Conservation (phyloP, 495 filamentous ascomycete species). For the Bryoglossum gracile region DNA sequence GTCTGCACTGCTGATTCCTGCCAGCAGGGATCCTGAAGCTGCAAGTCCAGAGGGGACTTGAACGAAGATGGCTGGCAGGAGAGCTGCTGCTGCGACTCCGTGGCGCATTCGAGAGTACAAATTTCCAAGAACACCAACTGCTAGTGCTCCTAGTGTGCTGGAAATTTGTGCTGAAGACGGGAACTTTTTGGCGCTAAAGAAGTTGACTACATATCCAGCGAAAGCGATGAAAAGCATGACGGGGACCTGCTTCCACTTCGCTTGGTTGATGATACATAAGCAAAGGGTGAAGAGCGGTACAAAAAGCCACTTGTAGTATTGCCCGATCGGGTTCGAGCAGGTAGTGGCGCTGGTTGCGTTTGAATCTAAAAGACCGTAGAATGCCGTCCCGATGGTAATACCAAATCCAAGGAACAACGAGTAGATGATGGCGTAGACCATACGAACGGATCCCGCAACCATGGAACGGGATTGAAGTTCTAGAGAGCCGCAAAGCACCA, state of each 20-base stretch:
- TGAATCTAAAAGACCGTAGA: constrained; percentile 76
- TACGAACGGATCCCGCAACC: constrained; percentile 84
- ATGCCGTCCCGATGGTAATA: constrained; percentile 85
- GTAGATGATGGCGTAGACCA: constrained; percentile 95
- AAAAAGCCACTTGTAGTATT: constrained; percentile 61
- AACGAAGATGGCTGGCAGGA: constrained; percentile 91
- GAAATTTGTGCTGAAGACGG: constrained; percentile 71
- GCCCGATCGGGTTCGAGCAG: constrained; percentile 60
- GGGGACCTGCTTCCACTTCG: constrained; percentile 83
- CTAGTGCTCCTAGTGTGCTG: constrained; percentile 77
- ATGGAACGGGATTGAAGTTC: constrained; percentile 84
- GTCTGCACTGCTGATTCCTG: constrained; percentile 78
- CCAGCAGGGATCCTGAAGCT: constrained; percentile 72
- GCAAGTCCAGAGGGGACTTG: constrained; percentile 88
- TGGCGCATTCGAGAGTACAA: constrained; percentile 78
- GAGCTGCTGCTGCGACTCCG: constrained; percentile 78
- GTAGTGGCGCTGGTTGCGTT: constrained; percentile 66
- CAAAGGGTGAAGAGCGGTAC: constrained; percentile 77
- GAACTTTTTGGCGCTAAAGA: constrained; percentile 67
- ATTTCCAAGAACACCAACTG: constrained; percentile 81
- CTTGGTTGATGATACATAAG: constrained; percentile 79
- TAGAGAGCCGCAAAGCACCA: constrained; percentile 71
- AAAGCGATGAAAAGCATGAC: constrained; percentile 79
- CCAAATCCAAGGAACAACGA: constrained; percentile 95
- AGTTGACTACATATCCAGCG: constrained; percentile 82